Evolutionary conservation across 2,329 filamentous ascomycete genomes (phyloP), one percentile per base, ranked within the genome.

Genomic region (Botrytis porri): DNA sequence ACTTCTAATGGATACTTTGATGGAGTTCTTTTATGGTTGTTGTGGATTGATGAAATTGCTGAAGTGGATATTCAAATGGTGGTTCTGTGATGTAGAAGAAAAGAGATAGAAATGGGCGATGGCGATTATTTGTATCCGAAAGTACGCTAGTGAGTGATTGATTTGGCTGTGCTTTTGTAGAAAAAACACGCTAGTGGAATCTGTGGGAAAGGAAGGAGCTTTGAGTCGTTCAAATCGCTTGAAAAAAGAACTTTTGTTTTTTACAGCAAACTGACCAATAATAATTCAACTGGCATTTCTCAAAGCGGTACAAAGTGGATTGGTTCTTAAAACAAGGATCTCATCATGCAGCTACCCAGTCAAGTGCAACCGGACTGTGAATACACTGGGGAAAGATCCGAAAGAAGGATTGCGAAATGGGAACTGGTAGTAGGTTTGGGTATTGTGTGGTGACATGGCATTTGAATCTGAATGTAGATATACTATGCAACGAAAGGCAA

Each of bases 51-150:
- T 77, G 75, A 57, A 62, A 48, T 65, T 29, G 43, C 43, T 65
- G 65, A 64, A 67, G 70, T 51, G 61, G 54, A 54, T 60, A 63
- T 70, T 63, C 65, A 65, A 63, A 37, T 37, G 48, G 72, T 74
- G 76, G 78, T 78, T 79, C 78, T 77, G 77, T 77, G 78, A 80
- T 79, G 77, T 75, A 76, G 77, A 75, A 76, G 75, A 77, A 76
- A 72, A 74, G 57, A 69, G 75, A 74, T 74, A 71, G 76, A 77
- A 74, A 76, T 77, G 80, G 79, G 80, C 77, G 77, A 70, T 75
- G 74, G 72, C 74, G 75, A 76, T 74, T 79, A 79, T 79, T 80
- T 80, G 79, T 80, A 80, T 75, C 69, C 54, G 71, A 74, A 77
- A 76, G 75, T 77, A 78, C 64, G 74, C 71, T 76, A 77, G 75